Evolutionary conservation across 176 grass and related monocot species (phyloP).

Genomic region (Eragrostis curvula): DNA sequence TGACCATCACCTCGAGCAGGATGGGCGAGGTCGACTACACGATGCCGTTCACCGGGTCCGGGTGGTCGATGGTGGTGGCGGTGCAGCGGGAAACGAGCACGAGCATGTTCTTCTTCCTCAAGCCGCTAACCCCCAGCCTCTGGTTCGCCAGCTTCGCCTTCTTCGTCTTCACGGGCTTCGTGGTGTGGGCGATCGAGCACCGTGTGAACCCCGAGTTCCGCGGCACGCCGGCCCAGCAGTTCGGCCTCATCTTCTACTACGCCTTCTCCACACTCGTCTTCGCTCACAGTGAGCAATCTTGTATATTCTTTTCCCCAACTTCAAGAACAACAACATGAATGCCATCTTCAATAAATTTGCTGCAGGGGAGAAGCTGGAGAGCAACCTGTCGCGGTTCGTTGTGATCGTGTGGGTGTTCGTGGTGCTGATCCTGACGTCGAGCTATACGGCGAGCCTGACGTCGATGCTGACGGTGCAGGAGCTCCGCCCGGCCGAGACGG

Average conservation of each 20-base stretch:
- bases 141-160: constrained; percentile 78
- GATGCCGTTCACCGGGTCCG: constrained; percentile 86
- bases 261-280: constrained; percentile 98
- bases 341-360: too few relatives aligned
- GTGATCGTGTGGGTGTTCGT: constrained; percentile 90
- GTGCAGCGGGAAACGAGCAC: constrained; percentile 37
- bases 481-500: constrained; percentile 68
- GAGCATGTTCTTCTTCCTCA: constrained; percentile 85
- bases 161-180: constrained; percentile 89
- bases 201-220: constrained; percentile 75
- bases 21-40: constrained; percentile 68
- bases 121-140: constrained; percentile 62
- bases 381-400: constrained; percentile 82
- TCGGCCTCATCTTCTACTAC: constrained; percentile 88
- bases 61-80: constrained; percentile 83
- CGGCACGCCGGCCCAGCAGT: constrained; percentile 62
- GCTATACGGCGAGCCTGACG: constrained; percentile 81
- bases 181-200: constrained; percentile 90
- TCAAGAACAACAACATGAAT: too few relatives aligned
- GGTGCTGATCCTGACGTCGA: constrained; percentile 90
- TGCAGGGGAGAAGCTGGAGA: constrained; percentile 90
- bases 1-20: constrained; percentile 70
- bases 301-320: too few relatives aligned
- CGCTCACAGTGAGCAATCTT: constrained; percentile 60
- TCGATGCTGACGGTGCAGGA: constrained; percentile 90